phyloP scores from a whole-genome alignment of 345 rosid species.

The Linum usitatissimum region DNA sequence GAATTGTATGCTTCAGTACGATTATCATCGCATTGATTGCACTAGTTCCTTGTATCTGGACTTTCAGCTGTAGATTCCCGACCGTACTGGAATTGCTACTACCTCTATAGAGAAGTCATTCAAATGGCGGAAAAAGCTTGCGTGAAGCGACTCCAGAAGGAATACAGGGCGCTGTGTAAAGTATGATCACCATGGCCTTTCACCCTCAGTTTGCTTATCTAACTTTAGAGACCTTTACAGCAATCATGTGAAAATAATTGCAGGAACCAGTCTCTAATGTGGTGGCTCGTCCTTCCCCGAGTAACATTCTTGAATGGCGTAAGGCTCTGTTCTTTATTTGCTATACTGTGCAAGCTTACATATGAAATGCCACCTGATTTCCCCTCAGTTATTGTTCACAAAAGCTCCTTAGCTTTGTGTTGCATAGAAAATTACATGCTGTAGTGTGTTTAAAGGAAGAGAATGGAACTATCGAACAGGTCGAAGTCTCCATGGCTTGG shows the following conservation, averaged over 20 bases:
- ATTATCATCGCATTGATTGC: too few species aligned
- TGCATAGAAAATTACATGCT: neutral
- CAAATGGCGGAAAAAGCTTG: slow-evolving; percentile 89
- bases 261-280: slow-evolving; percentile 94
- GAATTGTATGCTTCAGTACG: too few species aligned
- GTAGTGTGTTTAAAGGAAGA: too few species aligned
- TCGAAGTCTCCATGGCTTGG: too few species aligned
- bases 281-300: slow-evolving; percentile 90
- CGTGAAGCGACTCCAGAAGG: slow-evolving; percentile 91
- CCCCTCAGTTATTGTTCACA: too few species aligned
- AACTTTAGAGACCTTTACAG: neutral
- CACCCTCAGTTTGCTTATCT: neutral
- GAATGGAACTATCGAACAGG: too few species aligned
- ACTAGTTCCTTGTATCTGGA: neutral
- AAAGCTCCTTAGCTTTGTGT: too few species aligned
- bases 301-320: slow-evolving; percentile 97
- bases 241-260: slow-evolving; percentile 7
- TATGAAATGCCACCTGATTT: neutral
- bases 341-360: neutral
- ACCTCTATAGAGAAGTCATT: slow-evolving; percentile 1
- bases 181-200: slow-evolving; percentile 24
- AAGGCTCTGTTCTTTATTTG: slow-evolving; percentile 25
- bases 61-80: neutral
- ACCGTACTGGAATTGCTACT: neutral
- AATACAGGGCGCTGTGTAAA: slow-evolving; percentile 89